Conservation (phyloP, 2,329 filamentous ascomycete genomes). For the Alternaria infectoria region DNA sequence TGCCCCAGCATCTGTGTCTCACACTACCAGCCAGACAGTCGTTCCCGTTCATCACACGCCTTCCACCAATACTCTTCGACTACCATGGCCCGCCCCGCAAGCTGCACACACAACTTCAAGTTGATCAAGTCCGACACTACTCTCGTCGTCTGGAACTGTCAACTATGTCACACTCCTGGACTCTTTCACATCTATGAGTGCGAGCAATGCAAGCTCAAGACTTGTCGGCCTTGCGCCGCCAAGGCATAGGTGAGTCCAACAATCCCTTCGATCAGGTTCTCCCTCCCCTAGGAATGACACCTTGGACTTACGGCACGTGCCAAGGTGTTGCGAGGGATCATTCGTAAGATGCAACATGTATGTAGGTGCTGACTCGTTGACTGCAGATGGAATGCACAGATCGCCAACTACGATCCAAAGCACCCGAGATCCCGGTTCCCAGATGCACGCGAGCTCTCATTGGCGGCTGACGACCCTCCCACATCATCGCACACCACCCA, state of each 20-base stretch:
- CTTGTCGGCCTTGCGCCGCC: constrained; percentile 54
- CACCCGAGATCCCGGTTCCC: constrained; percentile 18
- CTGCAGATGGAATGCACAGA: constrained; percentile 31
- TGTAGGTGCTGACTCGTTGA: constrained; percentile 32
- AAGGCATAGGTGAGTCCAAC: constrained; percentile 48
- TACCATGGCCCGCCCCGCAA: constrained; percentile 56
- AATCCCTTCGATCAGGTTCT: background rate
- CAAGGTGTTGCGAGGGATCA: constrained; percentile 13
- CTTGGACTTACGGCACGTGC: constrained; percentile 10
- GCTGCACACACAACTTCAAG: constrained; percentile 57
- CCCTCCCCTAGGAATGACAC: background rate
- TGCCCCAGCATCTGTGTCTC: constrained; percentile 20
- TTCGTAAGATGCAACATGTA: constrained; percentile 20
- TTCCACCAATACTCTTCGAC: constrained; percentile 6
- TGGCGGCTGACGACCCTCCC: constrained; percentile 11
- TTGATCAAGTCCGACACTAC: constrained; percentile 61
- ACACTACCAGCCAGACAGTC: constrained; percentile 32
- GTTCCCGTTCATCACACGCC: constrained; percentile 11
- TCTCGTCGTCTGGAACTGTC: constrained; percentile 60
- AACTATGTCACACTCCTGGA: constrained; percentile 58
- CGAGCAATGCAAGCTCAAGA: constrained; percentile 58
- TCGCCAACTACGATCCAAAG: constrained; percentile 32
- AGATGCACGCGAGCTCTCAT: constrained; percentile 18
- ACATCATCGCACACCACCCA: constrained; percentile 2
- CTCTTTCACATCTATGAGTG: constrained; percentile 61